Percentiles rank a stretch among this genome's conserved stretches.
phyloP scores from a whole-genome alignment of 2,329 filamentous ascomycete species.

The Salinomyces thailandicus region DNA sequence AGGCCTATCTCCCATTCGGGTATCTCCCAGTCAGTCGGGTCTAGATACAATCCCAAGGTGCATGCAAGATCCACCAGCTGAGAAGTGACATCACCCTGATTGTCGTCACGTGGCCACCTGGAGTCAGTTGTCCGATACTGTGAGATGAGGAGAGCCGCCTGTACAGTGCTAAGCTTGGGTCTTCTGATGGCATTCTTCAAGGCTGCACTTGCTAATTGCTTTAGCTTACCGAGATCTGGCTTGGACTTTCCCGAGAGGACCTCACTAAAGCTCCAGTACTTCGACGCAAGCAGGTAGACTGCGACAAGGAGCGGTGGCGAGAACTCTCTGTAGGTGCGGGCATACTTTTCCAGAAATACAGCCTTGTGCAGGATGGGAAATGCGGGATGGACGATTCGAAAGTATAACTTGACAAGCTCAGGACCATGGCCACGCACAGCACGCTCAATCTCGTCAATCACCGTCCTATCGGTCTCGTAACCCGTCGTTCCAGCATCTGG shows the following conservation, averaged over 20 bases:
- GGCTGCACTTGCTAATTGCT: conserved; percentile 27
- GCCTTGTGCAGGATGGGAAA: conserved; percentile 52
- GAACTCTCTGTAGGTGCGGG: conserved; percentile 47
- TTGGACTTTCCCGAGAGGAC: conserved; percentile 37
- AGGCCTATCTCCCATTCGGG: conserved; percentile 22
- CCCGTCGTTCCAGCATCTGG: conserved; percentile 4
- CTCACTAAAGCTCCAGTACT: conserved; percentile 51
- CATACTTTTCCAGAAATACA: conserved; percentile 53
- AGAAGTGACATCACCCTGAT: conserved; percentile 21
- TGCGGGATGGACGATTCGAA: conserved; percentile 50
- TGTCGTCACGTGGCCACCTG: conserved; percentile 9
- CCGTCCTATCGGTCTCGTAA: conserved; percentile 30
- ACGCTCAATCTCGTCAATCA: conserved; percentile 55
- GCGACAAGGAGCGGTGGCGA: conserved; percentile 50
- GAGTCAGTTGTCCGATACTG: conserved; percentile 26
- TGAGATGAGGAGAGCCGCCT: conserved; percentile 30
- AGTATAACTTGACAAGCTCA: conserved; percentile 63
- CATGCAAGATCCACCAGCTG: conserved; percentile 31
- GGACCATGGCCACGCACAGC: conserved; percentile 61
- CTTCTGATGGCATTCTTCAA: conserved; percentile 29
- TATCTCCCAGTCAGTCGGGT: conserved; percentile 19
- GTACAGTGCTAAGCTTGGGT: conserved; percentile 33
- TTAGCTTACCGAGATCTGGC: conserved; percentile 29
- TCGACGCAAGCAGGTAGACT: conserved; percentile 52
- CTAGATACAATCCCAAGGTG: conserved; percentile 29